These are phyloP conservation scores for Penicillium sp. DNA, from an alignment of 2,329 filamentous ascomycete species.

Conservation along the genomic window DNA sequence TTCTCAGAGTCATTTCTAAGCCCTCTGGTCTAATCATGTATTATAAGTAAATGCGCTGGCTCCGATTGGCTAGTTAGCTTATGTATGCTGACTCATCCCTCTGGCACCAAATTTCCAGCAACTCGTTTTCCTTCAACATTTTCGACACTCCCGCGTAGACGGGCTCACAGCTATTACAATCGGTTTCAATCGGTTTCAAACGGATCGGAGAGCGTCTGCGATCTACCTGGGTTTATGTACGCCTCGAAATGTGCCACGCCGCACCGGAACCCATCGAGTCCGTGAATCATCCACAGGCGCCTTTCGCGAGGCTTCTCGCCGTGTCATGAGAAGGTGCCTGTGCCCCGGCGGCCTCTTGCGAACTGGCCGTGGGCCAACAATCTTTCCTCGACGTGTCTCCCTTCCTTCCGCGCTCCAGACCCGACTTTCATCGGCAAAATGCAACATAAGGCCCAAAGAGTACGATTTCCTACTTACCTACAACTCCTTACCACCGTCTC, in stretches of 20 bases:
- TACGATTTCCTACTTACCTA: constrained; percentile 21
- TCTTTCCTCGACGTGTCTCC: constrained; percentile 8
- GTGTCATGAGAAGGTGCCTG: constrained; percentile 47
- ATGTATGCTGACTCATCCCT: constrained; percentile 4
- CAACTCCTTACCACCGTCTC: constrained; percentile 9
- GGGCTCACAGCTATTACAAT: neutral
- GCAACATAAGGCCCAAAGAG: constrained; percentile 17
- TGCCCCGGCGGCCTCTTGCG: constrained; percentile 35
- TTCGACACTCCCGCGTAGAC: neutral
- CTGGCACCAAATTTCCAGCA: constrained; percentile 13
- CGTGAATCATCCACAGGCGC: constrained; percentile 29
- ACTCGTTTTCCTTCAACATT: neutral
- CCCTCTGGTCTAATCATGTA: neutral
- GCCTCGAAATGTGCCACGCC: constrained; percentile 28
- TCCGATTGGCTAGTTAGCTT: constrained; percentile 11
- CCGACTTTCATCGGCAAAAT: constrained; percentile 7
- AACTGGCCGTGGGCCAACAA: constrained; percentile 30
- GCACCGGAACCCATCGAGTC: constrained; percentile 25
- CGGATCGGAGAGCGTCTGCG: neutral
- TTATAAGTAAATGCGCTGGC: constrained; percentile 11
- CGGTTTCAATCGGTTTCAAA: neutral
- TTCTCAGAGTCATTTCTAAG: neutral
- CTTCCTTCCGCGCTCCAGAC: constrained; percentile 8
- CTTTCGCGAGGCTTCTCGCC: constrained; percentile 26
- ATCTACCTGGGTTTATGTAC: constrained; percentile 17